phyloP scores from a whole-genome alignment of 768 basidiomycete genomes.

The Amylocystis lapponica region DNA sequence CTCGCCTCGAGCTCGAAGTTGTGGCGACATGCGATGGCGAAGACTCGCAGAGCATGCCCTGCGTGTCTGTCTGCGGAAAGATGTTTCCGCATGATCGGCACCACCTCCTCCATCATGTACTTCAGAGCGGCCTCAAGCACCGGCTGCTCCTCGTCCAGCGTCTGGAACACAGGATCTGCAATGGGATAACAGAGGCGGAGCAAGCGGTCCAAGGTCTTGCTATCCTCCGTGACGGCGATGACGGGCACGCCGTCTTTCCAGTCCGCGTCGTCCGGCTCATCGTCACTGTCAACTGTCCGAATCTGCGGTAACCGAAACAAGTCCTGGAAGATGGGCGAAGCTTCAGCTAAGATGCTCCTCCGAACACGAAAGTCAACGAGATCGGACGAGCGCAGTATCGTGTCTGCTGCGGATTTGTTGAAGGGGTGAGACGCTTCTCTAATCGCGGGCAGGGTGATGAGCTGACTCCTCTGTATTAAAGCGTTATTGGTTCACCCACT shows the following conservation, averaged over 20 bases:
- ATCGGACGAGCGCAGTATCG: slow-evolving; percentile 13
- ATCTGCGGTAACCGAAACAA: slow-evolving; percentile 13
- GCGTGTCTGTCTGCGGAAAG: slow-evolving; percentile 1
- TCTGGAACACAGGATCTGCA: background rate
- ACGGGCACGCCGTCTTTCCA: background rate
- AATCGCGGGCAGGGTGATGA: background rate
- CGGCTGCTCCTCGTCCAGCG: background rate
- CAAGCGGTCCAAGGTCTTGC: background rate
- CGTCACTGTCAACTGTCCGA: background rate
- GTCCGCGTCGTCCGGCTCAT: background rate
- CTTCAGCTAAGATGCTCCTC: slow-evolving; percentile 7
- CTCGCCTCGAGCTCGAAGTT: slow-evolving; percentile 37
- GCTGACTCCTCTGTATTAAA: background rate
- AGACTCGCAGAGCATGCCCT: background rate
- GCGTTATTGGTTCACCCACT: background rate
- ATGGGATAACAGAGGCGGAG: slow-evolving; percentile 8
- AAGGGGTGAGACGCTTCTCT: slow-evolving; percentile 2
- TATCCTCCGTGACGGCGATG: background rate
- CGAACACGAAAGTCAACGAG: slow-evolving; percentile 11
- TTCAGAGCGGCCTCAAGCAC: slow-evolving; percentile 23
- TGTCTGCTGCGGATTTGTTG: slow-evolving; percentile 7
- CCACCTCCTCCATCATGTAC: slow-evolving; percentile 4
- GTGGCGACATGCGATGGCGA: slow-evolving; percentile 27
- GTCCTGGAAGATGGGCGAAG: slow-evolving; percentile 12
- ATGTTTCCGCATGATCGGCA: background rate